Conservation (phyloP, 2,329 filamentous ascomycete species). For the Eutypella sp. region DNA sequence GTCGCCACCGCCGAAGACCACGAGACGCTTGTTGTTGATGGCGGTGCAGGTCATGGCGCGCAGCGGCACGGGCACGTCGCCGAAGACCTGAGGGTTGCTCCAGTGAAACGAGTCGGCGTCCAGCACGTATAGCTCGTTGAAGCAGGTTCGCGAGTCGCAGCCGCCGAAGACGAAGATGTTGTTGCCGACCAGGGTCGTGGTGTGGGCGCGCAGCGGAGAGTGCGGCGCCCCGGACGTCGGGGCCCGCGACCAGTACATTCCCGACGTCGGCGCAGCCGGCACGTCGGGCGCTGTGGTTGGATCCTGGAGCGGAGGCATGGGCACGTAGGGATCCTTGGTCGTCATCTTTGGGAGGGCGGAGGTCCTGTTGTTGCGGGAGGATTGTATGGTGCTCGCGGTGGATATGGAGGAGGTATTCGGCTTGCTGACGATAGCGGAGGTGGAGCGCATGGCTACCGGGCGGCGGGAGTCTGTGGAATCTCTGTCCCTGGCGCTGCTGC, state of each 20-base stretch:
- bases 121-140: constrained; percentile 64
- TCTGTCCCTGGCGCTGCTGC: constrained; percentile 18
- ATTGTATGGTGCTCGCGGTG: constrained; percentile 4
- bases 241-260: constrained; percentile 69
- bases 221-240: constrained; percentile 59
- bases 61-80: constrained; percentile 59
- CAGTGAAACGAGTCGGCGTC: constrained; percentile 68
- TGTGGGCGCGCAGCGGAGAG: constrained; percentile 60
- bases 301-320: constrained; percentile 54
- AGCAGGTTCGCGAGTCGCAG: constrained; percentile 61
- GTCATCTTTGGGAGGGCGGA: no score
- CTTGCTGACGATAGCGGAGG: constrained; percentile 42
- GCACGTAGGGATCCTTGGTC: constrained; percentile 34
- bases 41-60: constrained; percentile 69
- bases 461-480: constrained; percentile 30
- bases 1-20: constrained; percentile 66
- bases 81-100: constrained; percentile 59
- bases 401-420: constrained; percentile 13
- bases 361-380: no score
- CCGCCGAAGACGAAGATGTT: constrained; percentile 66
- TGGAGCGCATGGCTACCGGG: constrained; percentile 45
- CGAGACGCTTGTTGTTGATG: constrained; percentile 60
- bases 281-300: constrained; percentile 55
- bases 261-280: constrained; percentile 57
- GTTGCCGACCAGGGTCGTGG: constrained; percentile 60